phyloP scores from a whole-genome alignment of 176 grass and related monocot genomes.

The Carex littledalei region DNA sequence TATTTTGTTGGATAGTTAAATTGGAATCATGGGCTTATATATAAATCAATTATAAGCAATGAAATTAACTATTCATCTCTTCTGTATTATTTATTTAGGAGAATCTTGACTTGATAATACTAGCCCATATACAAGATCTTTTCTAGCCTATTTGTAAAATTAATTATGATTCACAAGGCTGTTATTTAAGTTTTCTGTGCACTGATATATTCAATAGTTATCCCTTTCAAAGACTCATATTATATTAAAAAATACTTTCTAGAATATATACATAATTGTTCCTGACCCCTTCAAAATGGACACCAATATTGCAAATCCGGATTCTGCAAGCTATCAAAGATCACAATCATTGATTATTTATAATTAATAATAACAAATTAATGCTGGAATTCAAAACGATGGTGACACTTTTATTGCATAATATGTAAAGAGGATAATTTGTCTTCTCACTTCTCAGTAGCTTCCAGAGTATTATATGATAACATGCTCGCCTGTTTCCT shows the following conservation, averaged over 20 bases:
- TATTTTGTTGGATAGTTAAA: neutral
- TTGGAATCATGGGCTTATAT: neutral
- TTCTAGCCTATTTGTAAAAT: neutral
- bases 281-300: neutral
- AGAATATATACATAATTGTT: neutral
- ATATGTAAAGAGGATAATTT: neutral
- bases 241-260: neutral
- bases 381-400: too few species aligned
- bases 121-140: neutral
- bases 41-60: neutral
- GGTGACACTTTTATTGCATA: neutral
- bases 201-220: neutral
- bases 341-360: neutral
- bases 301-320: neutral
- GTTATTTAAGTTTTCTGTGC: neutral
- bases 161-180: neutral
- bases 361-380: neutral
- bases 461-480: too few species aligned
- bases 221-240: neutral
- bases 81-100: neutral
- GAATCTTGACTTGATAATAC: constrained; percentile 10
- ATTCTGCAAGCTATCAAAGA: constrained; percentile 13
- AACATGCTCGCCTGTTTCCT: too few species aligned
- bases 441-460: too few species aligned
- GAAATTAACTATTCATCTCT: neutral